These are phyloP conservation scores for Venturia oleaginea DNA, from an alignment of 2,329 filamentous ascomycete species.

Conservation along the genomic window DNA sequence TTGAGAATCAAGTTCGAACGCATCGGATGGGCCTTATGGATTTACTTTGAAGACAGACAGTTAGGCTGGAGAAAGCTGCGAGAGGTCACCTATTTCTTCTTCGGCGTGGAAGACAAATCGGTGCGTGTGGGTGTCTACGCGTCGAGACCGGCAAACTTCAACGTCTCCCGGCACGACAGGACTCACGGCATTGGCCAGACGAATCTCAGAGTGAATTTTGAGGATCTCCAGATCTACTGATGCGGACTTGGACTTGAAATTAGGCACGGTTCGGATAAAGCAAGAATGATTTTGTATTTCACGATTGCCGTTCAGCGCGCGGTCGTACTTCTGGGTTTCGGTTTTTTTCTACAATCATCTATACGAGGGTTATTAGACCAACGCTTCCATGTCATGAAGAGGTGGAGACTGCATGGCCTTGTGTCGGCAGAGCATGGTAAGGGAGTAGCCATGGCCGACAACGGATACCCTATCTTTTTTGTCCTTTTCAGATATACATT, in stretches of 20 bases:
- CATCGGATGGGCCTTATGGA: constrained; percentile 47
- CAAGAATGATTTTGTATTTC: background rate
- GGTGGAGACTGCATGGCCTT: background rate
- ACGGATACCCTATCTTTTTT: constrained; percentile 2
- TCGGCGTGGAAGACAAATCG: constrained; percentile 49
- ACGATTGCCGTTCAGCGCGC: background rate
- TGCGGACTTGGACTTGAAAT: background rate
- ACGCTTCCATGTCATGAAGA: background rate
- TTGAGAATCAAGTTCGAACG: constrained; percentile 49
- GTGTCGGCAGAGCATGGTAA: background rate
- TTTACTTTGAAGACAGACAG: constrained; percentile 43
- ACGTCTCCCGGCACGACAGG: constrained; percentile 26
- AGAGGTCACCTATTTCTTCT: constrained; percentile 55
- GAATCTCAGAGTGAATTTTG: constrained; percentile 33
- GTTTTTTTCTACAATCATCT: background rate
- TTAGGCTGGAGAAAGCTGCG: constrained; percentile 47
- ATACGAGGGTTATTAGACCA: background rate
- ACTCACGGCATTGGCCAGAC: constrained; percentile 22
- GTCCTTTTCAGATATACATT: background rate
- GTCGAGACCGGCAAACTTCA: constrained; percentile 44
- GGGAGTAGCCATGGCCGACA: background rate
- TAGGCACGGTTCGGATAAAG: background rate
- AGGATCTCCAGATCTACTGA: constrained; percentile 31
- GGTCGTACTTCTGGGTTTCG: background rate
- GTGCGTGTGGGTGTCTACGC: constrained; percentile 52